Evolutionary conservation across 2,329 filamentous ascomycete species (phyloP), one percentile per base, ranked within the genome.

Genomic region (Ascochyta koolunga): DNA sequence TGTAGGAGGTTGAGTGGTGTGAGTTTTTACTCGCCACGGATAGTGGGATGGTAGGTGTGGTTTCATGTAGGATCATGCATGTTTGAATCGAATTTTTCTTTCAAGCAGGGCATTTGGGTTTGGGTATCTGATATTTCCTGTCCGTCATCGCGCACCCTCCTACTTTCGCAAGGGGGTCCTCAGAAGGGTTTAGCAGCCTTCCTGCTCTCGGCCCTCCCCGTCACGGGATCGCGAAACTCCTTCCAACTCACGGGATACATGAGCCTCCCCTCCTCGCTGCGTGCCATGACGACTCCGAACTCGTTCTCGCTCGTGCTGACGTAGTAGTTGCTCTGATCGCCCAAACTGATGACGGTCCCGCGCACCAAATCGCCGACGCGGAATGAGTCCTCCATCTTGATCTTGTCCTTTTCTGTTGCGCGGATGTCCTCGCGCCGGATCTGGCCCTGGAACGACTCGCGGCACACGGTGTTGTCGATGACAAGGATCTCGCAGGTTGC

Each of bases 191-290:
- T 95, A 18, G 95, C 95, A 54, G 97, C 95, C 80, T 99, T 99
- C 74, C 95, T 87, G 62, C 79, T 78, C 82, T 98, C 95, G 62
- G 82, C 86, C 39, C 80, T 70, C 3, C 91, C 92, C 6, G 89
- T 96, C 68, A 89, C 86, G 0, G 87, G 86, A 79, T 98, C 93
- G 69, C 85, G 84, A 78, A 96, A 96, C 77, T 98, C 93, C 79
- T 89, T 96, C 95, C 95, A 99, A 76, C 88, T 96, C 50, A 96
- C 84, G 2, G 95, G 93, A 67, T 89, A 89, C 92, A 98, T 96
- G 66, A 89, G 85, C 76, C 96, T 93, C 1, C 93, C 93, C 2
- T 84, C 85, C 72, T 96, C 91, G 71, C 91, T 96, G 64, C 85
- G 88, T 9, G 93, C 95, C 86, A 98, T 90, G 33, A 99, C 90